Base-by-base conservation (phyloP, 2,329 filamentous ascomycete genomes). In the Beauveria caledonica region DNA sequence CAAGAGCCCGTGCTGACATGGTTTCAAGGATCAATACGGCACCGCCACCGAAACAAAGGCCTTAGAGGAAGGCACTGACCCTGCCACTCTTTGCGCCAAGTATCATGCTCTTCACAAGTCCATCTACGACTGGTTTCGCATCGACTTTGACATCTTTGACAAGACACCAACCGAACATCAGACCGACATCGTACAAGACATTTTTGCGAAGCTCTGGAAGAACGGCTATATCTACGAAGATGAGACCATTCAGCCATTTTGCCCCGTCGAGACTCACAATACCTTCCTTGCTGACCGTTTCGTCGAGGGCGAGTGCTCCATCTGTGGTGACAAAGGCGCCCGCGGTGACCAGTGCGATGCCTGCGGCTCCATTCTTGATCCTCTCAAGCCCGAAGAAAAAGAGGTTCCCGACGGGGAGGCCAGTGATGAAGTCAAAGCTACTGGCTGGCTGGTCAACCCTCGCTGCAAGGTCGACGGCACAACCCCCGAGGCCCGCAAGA, bases 41-140 rank as follows among this genome's bases (percentile, higher is more conserved):
- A 97, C 93, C 13, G 92, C 93, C 23, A 96, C 92, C 36, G 93
- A 97, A 76, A 96, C 93, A 27, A 96, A 96, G 78, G 93, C 93
- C 5, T 84, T 97, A 45, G 91, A 96, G 72, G 91, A 94, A 72
- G 87, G 88, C 15, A 80, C 92, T 64, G 91, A 87, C 13, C 92
- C 93, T 23, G 82, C 89, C 68, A 83, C 92, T 70, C 85, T 97
- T 13, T 97, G 93, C 78, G 85, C 89, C 75, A 95, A 97, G 78
- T 97, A 95, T 79, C 90, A 95, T 77, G 86, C 85, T 68, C 86
- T 96, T 62, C 93, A 97, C 76, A 86, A 91, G 68, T 90, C 89
- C 53, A 88, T 97, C 66, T 97, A 97, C 75, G 84, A 95, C 73
- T 97, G 93, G 91, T 99, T 99, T 77, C 86, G 92, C 70, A 93